Percentiles rank a stretch among this genome's conserved stretches.
These are phyloP conservation scores for Dactylonectria estremocensis DNA, from an alignment of 2,329 filamentous ascomycete species.

Conservation along the genomic window DNA sequence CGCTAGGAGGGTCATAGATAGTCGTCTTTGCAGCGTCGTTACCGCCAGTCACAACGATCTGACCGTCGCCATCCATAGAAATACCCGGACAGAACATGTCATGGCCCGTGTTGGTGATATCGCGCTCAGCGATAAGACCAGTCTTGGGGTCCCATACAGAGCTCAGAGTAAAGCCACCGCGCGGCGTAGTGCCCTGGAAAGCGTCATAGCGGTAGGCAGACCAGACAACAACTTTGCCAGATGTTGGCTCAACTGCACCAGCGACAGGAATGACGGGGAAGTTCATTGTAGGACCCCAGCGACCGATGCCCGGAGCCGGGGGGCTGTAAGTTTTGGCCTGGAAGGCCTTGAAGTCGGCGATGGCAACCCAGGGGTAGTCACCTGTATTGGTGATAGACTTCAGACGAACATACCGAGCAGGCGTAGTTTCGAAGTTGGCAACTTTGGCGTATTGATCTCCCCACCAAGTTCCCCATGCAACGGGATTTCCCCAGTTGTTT, in stretches of 20 bases:
- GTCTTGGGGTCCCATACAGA: conserved; percentile 30
- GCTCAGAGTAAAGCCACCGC: conserved; percentile 20
- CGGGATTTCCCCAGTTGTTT: conserved; percentile 25
- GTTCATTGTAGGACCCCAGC: conserved; percentile 34
- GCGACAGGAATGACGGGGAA: conserved; percentile 39
- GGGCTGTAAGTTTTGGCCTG: conserved; percentile 18
- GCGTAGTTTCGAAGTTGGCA: conserved; percentile 35
- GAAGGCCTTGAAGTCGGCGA: conserved; percentile 39
- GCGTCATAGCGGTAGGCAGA: conserved; percentile 25
- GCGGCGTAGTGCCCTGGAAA: conserved; percentile 16
- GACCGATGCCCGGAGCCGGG: conserved; percentile 19
- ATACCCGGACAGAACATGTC: conserved; percentile 74
- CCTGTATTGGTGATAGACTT: conserved; percentile 17
- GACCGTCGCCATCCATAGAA: conserved; percentile 62
- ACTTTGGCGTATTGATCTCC: conserved; percentile 28
- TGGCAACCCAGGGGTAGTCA: conserved; percentile 30
- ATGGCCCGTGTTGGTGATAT: conserved; percentile 60
- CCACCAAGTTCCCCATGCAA: conserved; percentile 36
- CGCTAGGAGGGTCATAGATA: conserved; percentile 56
- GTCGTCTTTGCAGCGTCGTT: conserved; percentile 64
- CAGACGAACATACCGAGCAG: conserved; percentile 34
- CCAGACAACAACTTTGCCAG: conserved; percentile 33
- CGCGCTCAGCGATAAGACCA: conserved; percentile 16
- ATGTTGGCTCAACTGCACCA: conserved; percentile 33
- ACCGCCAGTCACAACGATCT: conserved; percentile 69